These are phyloP conservation scores for Penicillium brasilianum DNA, from an alignment of 2,329 filamentous ascomycete species.

Conservation along the genomic window DNA sequence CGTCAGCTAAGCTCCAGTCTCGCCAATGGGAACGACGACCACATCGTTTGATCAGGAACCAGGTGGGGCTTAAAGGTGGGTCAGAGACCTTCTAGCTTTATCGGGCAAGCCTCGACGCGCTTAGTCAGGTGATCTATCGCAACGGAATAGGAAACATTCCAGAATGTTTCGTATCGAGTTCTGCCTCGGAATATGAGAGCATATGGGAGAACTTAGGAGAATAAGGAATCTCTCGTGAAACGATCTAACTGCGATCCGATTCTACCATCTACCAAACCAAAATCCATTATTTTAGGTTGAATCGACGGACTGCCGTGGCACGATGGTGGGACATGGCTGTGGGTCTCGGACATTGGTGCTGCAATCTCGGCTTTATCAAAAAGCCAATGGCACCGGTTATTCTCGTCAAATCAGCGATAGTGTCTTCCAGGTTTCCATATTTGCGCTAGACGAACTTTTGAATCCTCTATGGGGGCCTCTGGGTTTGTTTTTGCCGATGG, in stretches of 20 bases:
- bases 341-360: neutral
- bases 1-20: neutral
- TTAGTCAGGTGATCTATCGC: neutral
- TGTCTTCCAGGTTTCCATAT: neutral
- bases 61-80: neutral
- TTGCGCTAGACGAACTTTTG: neutral
- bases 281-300: neutral
- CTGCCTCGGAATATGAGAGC: too few species aligned
- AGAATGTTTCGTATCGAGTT: neutral
- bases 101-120: neutral
- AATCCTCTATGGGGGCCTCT: neutral
- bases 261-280: neutral
- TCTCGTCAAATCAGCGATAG: neutral
- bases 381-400: neutral
- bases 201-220: neutral
- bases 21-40: neutral
- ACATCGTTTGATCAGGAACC: neutral
- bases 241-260: neutral
- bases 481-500: neutral
- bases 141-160: neutral
- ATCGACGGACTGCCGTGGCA: neutral
- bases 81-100: neutral
- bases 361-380: conserved; percentile 1
- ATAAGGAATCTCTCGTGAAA: neutral
- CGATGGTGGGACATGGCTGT: neutral